These are phyloP conservation scores for Asterella californica DNA, from an alignment of 225 moss, liverwort and hornwort species.

Conservation along the genomic window DNA sequence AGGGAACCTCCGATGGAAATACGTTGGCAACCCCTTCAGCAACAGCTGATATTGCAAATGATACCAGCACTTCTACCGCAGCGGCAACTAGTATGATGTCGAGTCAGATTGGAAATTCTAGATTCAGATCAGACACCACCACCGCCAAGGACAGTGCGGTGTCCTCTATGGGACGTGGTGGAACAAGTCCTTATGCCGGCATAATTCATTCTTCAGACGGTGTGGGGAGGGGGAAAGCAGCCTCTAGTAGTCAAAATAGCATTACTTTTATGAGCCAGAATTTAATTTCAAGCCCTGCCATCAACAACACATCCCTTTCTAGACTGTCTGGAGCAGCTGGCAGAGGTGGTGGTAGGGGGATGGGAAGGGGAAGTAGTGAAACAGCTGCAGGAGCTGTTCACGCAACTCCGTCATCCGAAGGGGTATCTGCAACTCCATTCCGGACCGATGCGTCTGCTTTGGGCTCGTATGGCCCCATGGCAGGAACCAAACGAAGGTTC, in stretches of 20 bases:
- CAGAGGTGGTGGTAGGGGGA: slow-evolving; percentile 56
- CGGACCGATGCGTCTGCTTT: slow-evolving; percentile 93
- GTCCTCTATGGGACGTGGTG: slow-evolving; percentile 66
- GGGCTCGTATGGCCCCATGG: slow-evolving; percentile 75
- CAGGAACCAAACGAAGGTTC: slow-evolving; percentile 73
- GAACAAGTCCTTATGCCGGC: slow-evolving; percentile 66
- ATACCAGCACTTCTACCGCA: slow-evolving; percentile 38
- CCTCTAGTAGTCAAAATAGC: slow-evolving; percentile 23
- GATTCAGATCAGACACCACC: slow-evolving; percentile 36
- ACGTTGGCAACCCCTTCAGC: slow-evolving; percentile 26
- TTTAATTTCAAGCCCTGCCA: neutral
- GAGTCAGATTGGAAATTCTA: slow-evolving; percentile 42
- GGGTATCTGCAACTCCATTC: slow-evolving; percentile 62
- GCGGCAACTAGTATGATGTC: slow-evolving; percentile 36
- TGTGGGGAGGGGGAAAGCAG: slow-evolving; percentile 61
- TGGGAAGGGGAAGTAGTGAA: slow-evolving; percentile 50
- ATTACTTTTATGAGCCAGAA: slow-evolving; percentile 13
- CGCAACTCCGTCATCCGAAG: slow-evolving; percentile 42
- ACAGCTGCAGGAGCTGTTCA: slow-evolving; percentile 30
- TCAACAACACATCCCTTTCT: slow-evolving; percentile 27
- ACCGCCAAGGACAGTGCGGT: slow-evolving; percentile 50
- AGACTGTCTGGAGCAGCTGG: slow-evolving; percentile 49
- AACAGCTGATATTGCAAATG: slow-evolving; percentile 41
- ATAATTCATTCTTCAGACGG: slow-evolving; percentile 74
- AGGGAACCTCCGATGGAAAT: slow-evolving; percentile 43